Conservation (phyloP, 805 yeast genomes). For the Saccharomycopsis olivae region DNA sequence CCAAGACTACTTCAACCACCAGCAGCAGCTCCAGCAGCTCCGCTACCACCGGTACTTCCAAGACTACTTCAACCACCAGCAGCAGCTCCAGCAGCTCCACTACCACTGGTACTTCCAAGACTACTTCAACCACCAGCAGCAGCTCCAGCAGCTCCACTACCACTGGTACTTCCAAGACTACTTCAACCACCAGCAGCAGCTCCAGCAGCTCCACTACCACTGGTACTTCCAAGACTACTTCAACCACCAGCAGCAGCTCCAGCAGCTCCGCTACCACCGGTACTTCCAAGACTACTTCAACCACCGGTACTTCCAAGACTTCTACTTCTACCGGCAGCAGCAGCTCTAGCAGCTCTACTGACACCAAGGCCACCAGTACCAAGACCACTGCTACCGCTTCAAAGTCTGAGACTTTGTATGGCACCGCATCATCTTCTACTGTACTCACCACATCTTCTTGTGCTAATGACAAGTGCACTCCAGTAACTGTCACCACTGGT, state of each 20-base stretch:
- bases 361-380: not conserved
- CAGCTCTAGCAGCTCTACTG: not conserved
- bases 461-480: constrained; percentile 17
- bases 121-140: constrained; percentile 1
- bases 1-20: not conserved
- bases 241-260: not conserved
- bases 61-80: not conserved
- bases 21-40: not conserved
- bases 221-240: not conserved
- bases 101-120: not conserved
- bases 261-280: constrained; percentile 1
- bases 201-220: not conserved
- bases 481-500: constrained; percentile 14
- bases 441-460: constrained; percentile 6
- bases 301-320: not conserved
- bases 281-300: not conserved
- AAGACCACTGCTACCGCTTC: not conserved
- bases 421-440: constrained; percentile 3
- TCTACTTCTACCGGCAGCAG: no score
- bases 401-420: not conserved
- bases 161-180: constrained; percentile 1
- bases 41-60: not conserved
- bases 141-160: not conserved
- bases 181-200: not conserved
- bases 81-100: constrained; percentile 3